phyloP scores from a whole-genome alignment of 192 early-diverging fungal genomes.

The Mortierella alpina region DNA sequence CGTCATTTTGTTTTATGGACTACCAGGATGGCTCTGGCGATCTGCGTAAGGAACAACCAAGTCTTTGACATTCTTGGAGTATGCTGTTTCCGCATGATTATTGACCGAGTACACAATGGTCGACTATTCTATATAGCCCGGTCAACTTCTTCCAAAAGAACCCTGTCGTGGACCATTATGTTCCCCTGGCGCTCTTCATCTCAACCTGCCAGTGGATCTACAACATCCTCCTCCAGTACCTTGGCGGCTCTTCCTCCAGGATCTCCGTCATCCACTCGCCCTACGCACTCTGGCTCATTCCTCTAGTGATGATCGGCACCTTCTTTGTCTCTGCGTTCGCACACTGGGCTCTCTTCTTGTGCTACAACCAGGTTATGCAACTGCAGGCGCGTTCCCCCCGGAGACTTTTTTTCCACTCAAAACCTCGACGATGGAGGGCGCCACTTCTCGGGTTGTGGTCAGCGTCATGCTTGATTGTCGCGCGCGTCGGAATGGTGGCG shows the following conservation, averaged over 20 bases:
- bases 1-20: constrained; percentile 33
- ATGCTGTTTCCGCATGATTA: neutral
- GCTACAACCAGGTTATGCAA: constrained; percentile 52
- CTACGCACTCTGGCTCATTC: constrained; percentile 46
- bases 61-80: neutral
- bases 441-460: constrained; percentile 43
- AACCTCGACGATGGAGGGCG: constrained; percentile 37
- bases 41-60: constrained; percentile 35
- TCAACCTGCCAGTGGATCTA: constrained; percentile 55
- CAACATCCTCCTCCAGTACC: constrained; percentile 45
- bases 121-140: constrained; percentile 11
- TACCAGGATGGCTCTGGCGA: constrained; percentile 50
- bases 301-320: constrained; percentile 41
- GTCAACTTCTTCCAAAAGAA: constrained; percentile 56
- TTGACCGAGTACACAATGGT: neutral
- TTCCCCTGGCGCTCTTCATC: constrained; percentile 47
- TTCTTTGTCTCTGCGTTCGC: constrained; percentile 46
- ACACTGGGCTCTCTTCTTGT: constrained; percentile 47
- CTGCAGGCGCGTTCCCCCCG: neutral
- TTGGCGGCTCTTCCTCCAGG: constrained; percentile 26
- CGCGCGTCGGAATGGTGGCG: constrained; percentile 21
- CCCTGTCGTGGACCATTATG: constrained; percentile 49
- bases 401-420: neutral
- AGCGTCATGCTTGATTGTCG: constrained; percentile 20
- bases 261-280: constrained; percentile 32